Evolutionary conservation across 768 basidiomycete species (phyloP), one percentile per base, ranked within the genome.

Genomic region (Crucibulum laeve): DNA sequence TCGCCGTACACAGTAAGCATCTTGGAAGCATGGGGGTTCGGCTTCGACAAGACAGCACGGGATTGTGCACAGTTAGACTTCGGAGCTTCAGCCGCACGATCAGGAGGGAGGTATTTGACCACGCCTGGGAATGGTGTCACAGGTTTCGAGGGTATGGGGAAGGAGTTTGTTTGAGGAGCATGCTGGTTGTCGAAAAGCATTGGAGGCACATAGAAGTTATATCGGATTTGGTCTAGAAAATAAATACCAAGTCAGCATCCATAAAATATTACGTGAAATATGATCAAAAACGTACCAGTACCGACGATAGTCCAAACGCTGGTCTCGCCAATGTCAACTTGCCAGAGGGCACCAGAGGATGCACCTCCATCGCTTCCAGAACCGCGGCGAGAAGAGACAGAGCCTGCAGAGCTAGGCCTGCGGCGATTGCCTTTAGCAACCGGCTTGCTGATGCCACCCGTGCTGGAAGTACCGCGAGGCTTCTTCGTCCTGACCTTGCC

Each of bases 251-350:
- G 50, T 58, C 25, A 59, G 53, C 41, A 35, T 47, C n/a, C 34
- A 45, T 38, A 39, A 36, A 25, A 32, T 18, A 39, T 35, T 39
- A 43, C 26, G 38, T 35, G 25, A 32, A 4, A 15, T 41, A 4
- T 11, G 11, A 37, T 47, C 46, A 22, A 49, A 49, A 17, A 57
- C 74, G 64, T 61, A 91, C 89, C 89, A 49, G 88, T 91, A 53
- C 91, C 90, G 48, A 92, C 89, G 52, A 93, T 90, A 3, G 91
- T 93, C 91, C 91, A 94, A 18, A 92, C 87, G 58, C 89, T 91
- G 23, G 90, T 91, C 69, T 93, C 91, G 48, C 91, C 91, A 45
- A 91, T 91, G 61, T 93, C 91, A 43, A 92, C 84, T 57, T 84
- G 84, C 89, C 87, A 91, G 18, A 88, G 73, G 7, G 86, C 84